Evolutionary conservation across 768 basidiomycete species (phyloP).

Genomic region (Chalciporus pseudorubinellus): DNA sequence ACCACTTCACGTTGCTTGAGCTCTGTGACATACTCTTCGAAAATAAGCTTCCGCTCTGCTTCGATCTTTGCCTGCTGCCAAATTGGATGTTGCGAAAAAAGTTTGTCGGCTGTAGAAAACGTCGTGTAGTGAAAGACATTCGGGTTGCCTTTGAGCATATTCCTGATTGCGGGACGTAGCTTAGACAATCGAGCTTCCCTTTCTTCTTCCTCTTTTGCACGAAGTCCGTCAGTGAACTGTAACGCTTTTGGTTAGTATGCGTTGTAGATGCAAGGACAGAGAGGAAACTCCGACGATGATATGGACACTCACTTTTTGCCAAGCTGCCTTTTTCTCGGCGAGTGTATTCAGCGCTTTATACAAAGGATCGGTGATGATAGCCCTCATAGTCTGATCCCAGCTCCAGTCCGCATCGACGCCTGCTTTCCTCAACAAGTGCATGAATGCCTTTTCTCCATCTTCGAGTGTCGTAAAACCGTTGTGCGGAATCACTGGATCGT

Average conservation of each 20-base stretch:
- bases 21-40: conserved; percentile 88
- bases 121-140: conserved; percentile 91
- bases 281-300: too few species aligned
- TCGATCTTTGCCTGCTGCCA: conserved; percentile 89
- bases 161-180: conserved; percentile 80
- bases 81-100: conserved; percentile 83
- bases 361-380: conserved; percentile 95
- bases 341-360: conserved; percentile 93
- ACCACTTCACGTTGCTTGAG: conserved; percentile 89
- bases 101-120: conserved; percentile 82
- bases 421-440: conserved; percentile 82
- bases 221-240: conserved; percentile 71
- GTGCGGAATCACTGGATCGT: conserved; percentile 85
- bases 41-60: conserved; percentile 81
- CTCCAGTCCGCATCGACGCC: conserved; percentile 92
- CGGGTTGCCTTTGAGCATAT: conserved; percentile 84
- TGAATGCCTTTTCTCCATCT: conserved; percentile 94
- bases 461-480: conserved; percentile 84
- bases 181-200: conserved; percentile 79
- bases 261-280: not conserved
- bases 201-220: conserved; percentile 83
- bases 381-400: conserved; percentile 98
- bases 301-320: conserved; percentile 83
- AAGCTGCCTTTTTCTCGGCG: conserved; percentile 91
- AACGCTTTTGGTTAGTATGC: conserved; percentile 7